Evolutionary conservation across 192 early-diverging fungal genomes (phyloP).

Genomic region (Pilobolus umbonatus): DNA sequence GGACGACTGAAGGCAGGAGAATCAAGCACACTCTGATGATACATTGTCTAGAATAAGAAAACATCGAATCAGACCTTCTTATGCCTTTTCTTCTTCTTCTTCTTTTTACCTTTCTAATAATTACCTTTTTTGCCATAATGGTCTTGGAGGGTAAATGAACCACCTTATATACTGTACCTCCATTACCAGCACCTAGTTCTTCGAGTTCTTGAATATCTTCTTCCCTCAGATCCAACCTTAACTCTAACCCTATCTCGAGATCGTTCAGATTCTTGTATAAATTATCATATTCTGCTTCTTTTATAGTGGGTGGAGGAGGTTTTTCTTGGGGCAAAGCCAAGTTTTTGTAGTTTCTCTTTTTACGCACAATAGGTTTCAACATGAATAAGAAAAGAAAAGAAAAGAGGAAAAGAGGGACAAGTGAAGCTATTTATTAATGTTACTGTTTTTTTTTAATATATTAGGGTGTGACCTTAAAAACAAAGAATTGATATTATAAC

Average conservation of each 20-base stretch:
- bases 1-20: constrained; percentile 11
- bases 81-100: neutral
- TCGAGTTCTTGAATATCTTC: constrained; percentile 77
- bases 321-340: constrained; percentile 41
- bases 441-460: too few relatives aligned
- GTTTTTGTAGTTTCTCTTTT: constrained; percentile 51
- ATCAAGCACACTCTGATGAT: constrained; percentile 22
- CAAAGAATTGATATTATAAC: too few relatives aligned
- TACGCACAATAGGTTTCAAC: constrained; percentile 27
- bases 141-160: constrained; percentile 81
- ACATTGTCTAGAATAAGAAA: constrained; percentile 18
- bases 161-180: constrained; percentile 86
- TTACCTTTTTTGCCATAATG: constrained; percentile 92
- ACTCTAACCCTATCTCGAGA: constrained; percentile 69
- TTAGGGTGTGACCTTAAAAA: too few relatives aligned
- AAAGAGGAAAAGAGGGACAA: neutral
- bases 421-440: neutral
- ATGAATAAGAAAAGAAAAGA: constrained; percentile 1
- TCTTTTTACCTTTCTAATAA: neutral
- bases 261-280: constrained; percentile 41
- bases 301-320: constrained; percentile 24
- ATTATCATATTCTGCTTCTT: constrained; percentile 32
- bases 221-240: constrained; percentile 69
- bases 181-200: constrained; percentile 88
- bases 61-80: neutral